Percentiles rank a stretch among this genome's conserved stretches.
Conservation (phyloP, 352 stramenopile species). For the Hyaloperonospora arabidopsidis region DNA sequence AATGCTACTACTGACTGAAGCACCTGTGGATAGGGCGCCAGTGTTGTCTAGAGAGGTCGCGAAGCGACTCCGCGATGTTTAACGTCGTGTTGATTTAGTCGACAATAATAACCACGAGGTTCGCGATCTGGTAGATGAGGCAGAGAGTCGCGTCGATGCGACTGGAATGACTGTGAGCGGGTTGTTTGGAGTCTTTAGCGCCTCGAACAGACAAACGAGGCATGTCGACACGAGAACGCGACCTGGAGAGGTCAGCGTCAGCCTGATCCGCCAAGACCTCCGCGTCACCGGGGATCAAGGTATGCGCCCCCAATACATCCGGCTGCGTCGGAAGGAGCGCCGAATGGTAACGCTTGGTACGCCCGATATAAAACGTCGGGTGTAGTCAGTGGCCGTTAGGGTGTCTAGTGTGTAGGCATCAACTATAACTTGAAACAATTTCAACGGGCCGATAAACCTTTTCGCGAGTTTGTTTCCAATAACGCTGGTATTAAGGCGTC, state of each 20-base stretch:
- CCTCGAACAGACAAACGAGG: too few species aligned
- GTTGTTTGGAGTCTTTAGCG: not conserved
- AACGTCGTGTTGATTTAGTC: not conserved
- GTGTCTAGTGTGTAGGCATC: not conserved
- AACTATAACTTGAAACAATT: not conserved
- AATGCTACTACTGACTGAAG: too few species aligned
- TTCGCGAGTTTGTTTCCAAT: not conserved
- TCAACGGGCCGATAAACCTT: not conserved
- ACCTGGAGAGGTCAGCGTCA: too few species aligned
- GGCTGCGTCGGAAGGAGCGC: not conserved
- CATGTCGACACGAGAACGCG: too few species aligned
- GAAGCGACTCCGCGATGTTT: not conserved
- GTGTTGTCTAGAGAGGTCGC: too few species aligned
- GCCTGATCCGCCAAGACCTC: too few species aligned
- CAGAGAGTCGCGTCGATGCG: too few species aligned
- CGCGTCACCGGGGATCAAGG: not conserved
- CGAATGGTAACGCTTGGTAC: not conserved
- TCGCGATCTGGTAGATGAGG: not conserved
- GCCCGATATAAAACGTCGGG: too few species aligned
- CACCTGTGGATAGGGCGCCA: too few species aligned
- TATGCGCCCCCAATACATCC: not conserved
- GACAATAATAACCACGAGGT: not conserved
- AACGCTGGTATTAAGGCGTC: not conserved
- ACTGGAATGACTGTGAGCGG: too few species aligned
- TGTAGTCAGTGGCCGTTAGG: not conserved